These are phyloP conservation scores for Pseudovirgaria hyperparasitica DNA, from an alignment of 2,329 filamentous ascomycete genomes.

Conservation along the genomic window DNA sequence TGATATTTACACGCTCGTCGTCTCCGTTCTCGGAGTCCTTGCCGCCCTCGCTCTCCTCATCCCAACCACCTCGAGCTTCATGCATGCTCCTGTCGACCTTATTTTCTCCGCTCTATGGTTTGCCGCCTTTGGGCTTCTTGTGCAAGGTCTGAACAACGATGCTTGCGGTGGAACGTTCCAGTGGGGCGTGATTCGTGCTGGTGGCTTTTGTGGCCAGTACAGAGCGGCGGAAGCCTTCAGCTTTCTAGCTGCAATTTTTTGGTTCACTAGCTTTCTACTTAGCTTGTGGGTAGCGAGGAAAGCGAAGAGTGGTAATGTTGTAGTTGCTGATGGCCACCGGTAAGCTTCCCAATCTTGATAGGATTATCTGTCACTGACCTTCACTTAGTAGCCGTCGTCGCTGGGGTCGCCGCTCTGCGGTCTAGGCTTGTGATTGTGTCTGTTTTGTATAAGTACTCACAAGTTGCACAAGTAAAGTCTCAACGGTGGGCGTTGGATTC, in stretches of 20 bases:
- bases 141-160: constrained; percentile 13
- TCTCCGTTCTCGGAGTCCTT: constrained; percentile 56
- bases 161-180: constrained; percentile 22
- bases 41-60: constrained; percentile 60
- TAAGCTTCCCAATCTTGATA: too few species aligned
- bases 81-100: constrained; percentile 59
- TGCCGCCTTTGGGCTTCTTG: constrained; percentile 48
- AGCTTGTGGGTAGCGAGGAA: background rate
- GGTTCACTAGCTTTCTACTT: constrained; percentile 51
- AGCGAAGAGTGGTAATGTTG: background rate
- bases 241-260: constrained; percentile 59
- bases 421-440: too few species aligned
- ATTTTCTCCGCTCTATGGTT: constrained; percentile 60
- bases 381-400: too few species aligned
- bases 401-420: too few species aligned
- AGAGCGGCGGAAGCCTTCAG: constrained; percentile 60
- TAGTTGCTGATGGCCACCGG: too few species aligned
- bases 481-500: too few species aligned
- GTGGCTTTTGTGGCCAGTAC: constrained; percentile 48
- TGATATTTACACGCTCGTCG: constrained; percentile 63
- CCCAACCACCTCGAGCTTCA: constrained; percentile 54
- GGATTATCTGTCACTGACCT: too few species aligned
- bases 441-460: too few species aligned
- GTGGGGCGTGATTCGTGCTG: constrained; percentile 41
- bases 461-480: too few species aligned